Percentiles rank a stretch among this genome's conserved stretches.
These are phyloP conservation scores for Striga hermonthica DNA, from an alignment of 305 asterid species.

Conservation along the genomic window DNA sequence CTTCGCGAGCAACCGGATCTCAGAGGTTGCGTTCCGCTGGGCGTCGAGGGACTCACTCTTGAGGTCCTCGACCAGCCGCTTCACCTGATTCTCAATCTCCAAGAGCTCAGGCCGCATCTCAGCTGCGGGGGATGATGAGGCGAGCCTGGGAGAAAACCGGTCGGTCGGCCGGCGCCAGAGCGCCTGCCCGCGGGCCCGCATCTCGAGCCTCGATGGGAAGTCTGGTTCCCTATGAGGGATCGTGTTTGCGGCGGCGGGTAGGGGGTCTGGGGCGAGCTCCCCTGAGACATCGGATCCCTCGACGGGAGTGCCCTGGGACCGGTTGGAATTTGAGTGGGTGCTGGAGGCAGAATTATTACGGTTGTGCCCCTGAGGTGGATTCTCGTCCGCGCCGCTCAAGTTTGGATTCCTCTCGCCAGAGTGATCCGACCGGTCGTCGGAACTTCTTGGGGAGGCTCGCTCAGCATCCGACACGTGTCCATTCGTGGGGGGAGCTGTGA, in stretches of 20 bases:
- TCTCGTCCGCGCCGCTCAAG: conserved; percentile 43
- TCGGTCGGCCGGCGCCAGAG: conserved; percentile 83
- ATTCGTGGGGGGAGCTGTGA: conserved; percentile 47
- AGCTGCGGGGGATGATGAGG: conserved; percentile 63
- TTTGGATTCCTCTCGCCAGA: conserved; percentile 53
- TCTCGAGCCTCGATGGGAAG: conserved; percentile 50
- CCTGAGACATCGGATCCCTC: conserved; percentile 67
- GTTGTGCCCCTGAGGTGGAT: conserved; percentile 47
- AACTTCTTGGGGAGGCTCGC: conserved; percentile 45
- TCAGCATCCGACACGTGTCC: conserved; percentile 50
- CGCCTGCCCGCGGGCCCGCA: conserved; percentile 61
- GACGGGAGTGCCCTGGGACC: conserved; percentile 53
- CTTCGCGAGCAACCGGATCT: conserved; percentile 80
- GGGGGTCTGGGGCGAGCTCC: conserved; percentile 55
- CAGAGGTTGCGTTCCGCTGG: conserved; percentile 61
- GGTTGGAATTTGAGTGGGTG: conserved; percentile 57
- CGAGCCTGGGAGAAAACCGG: conserved; percentile 60
- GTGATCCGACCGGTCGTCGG: conserved; percentile 55
- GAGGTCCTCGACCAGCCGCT: conserved; percentile 65
- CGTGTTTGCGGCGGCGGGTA: conserved; percentile 42
- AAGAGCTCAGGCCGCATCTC: conserved; percentile 73
- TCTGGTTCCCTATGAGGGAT: conserved; percentile 58
- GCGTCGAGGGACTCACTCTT: conserved; percentile 54
- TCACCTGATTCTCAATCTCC: conserved; percentile 68
- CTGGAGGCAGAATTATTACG: conserved; percentile 71